Base-by-base conservation (phyloP, 2,329 filamentous ascomycete species). In the Dactylonectria estremocensis region DNA sequence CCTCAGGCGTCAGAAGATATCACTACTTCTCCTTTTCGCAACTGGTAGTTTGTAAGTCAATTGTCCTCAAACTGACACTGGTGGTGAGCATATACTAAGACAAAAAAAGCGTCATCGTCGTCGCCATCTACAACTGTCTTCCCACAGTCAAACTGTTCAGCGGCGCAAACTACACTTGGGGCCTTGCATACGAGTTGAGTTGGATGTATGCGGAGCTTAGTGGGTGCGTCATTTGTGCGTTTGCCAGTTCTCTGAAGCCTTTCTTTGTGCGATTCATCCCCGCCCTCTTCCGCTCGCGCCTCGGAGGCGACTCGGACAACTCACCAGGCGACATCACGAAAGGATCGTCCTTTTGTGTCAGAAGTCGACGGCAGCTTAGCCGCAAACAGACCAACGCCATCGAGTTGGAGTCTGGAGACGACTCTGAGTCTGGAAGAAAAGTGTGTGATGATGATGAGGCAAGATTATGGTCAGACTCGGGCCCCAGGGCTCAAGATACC, bases 171-270 rank as follows among this genome's bases (percentile, higher is more conserved):
- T 75, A 75, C 1, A 75, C 73, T 1, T 75, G 73, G 73, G 73
- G 72, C 1, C 46, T 75, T 2, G 64, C 73, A 13, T 71, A 75
- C 7, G 69, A 75, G 9, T 18, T 75, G 0, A 75, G 69, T 18
- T 75, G 73, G 73, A 75, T 75, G 73, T 75, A 75, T 5, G 73
- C 71, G 7, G 73, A 74, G 16, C 18, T 75, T 2, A 75, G 71
- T 1, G 73, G 72, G 0, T 75, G 72, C 13, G 72, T 75, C 11
- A 69, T 75, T 22, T 75, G 73, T 2, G 73, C 73, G 5, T 75
- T 71, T 0, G 71, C 73, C 0, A 75, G 71, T 9, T 75, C 73
- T 0, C 31, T 75, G 6, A 75, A 75, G 4, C 73, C 73, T 0
- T 54, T 75, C 45, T 75, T 75, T 35, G 71, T 72, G 18, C 46